These are phyloP conservation scores for Zygosaccharomyces siamensis DNA, from an alignment of 805 yeast species.

Conservation along the genomic window DNA sequence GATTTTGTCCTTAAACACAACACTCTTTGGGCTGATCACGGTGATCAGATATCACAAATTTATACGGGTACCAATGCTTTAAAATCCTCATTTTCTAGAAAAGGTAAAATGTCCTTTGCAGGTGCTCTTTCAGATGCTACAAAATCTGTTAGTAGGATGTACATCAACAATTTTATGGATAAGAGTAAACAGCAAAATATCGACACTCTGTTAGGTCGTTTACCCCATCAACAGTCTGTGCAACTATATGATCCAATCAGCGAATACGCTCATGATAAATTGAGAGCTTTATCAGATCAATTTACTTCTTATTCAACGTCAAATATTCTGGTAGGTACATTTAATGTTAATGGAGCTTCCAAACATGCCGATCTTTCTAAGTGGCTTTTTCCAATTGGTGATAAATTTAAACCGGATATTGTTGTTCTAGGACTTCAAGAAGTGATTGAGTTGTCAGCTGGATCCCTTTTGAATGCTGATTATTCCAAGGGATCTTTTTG, in stretches of 20 bases:
- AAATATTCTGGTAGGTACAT: conserved; percentile 74
- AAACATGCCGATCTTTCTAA: conserved; percentile 51
- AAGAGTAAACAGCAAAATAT: conserved; percentile 85
- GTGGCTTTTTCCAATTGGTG: conserved; percentile 81
- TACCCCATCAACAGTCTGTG: conserved; percentile 66
- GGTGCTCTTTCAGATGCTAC: conserved; percentile 98
- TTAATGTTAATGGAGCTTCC: conserved; percentile 74
- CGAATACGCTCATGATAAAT: conserved; percentile 70
- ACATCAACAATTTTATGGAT: conserved; percentile 93
- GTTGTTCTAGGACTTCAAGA: conserved; percentile 93
- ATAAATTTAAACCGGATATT: conserved; percentile 60
- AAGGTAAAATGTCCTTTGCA: conserved; percentile 94
- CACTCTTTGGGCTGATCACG: conserved; percentile 96
- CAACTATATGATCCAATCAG: conserved; percentile 80
- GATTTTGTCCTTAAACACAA: conserved; percentile 73
- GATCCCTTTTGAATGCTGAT: conserved; percentile 83
- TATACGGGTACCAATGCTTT: conserved; percentile 97
- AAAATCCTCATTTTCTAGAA: conserved; percentile 88
- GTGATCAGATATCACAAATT: conserved; percentile 91
- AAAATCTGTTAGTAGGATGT: conserved; percentile 89
- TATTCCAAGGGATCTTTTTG: conserved; percentile 71
- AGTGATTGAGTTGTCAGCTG: conserved; percentile 86
- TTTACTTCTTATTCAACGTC: conserved; percentile 61
- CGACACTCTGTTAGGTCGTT: conserved; percentile 78
- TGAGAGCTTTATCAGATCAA: conserved; percentile 39